Conservation (phyloP, 495 filamentous ascomycete species). For the Recurvomyces mirabilis region DNA sequence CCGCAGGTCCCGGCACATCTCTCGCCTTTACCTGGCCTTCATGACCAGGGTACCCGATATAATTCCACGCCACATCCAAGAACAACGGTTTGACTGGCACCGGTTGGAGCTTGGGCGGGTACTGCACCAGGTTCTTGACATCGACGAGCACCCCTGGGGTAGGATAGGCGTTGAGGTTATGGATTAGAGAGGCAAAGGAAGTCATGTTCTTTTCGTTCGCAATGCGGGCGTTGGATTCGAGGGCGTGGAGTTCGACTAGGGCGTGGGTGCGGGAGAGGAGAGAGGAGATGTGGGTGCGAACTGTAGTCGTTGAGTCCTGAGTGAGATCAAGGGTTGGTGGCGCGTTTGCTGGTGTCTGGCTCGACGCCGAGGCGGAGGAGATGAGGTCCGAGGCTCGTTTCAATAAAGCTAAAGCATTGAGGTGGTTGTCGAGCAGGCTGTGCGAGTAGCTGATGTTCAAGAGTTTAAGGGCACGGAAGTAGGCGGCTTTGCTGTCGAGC, state of each 20-base stretch:
- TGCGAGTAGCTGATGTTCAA: slow-evolving; percentile 80
- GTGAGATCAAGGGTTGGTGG: slow-evolving; percentile 54
- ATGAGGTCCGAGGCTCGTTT: slow-evolving; percentile 53
- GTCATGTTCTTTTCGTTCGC: slow-evolving; percentile 25
- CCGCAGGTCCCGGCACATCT: slow-evolving; percentile 21
- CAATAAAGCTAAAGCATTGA: slow-evolving; percentile 76
- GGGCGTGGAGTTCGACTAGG: slow-evolving; percentile 64
- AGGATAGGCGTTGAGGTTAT: slow-evolving; percentile 65
- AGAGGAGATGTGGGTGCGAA: slow-evolving; percentile 50
- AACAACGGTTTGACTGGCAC: slow-evolving; percentile 93
- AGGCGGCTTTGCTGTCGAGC: slow-evolving; percentile 62
- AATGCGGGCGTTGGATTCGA: slow-evolving; percentile 33
- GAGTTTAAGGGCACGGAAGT: slow-evolving; percentile 84
- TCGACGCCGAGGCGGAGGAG: slow-evolving; percentile 8
- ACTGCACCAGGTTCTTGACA: slow-evolving; percentile 68
- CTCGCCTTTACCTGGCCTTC: slow-evolving; percentile 2
- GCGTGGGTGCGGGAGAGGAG: slow-evolving; percentile 69
- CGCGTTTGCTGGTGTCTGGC: not conserved
- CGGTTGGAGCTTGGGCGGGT: slow-evolving; percentile 69
- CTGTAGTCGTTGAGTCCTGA: slow-evolving; percentile 40
- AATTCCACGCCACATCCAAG: slow-evolving; percentile 96
- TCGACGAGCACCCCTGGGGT: slow-evolving; percentile 46
- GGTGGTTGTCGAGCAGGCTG: slow-evolving; percentile 55
- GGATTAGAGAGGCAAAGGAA: slow-evolving; percentile 45
- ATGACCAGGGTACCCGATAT: slow-evolving; percentile 76